Base-by-base conservation (phyloP, 108 stramenopile genomes). In the Conticribra guillardii region DNA sequence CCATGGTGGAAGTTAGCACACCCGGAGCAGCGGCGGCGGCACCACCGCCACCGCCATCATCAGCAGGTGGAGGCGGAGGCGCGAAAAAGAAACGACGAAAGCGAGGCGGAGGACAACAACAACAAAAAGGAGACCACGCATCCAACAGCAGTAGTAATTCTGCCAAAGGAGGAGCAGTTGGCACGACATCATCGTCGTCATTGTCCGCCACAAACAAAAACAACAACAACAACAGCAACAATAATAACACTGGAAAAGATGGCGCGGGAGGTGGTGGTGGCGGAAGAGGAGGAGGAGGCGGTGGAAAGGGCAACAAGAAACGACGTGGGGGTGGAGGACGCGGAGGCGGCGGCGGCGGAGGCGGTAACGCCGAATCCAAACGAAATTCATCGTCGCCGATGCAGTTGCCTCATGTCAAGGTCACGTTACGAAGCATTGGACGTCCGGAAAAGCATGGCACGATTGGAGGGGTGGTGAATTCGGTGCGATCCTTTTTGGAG, bases 401-500 rank as follows among this genome's bases (percentile, higher is more conserved):
- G 23, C 76, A 76, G 33, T 46, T 82, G 21, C 81, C 81, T 14
- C 63, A 65, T 45, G 71, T 73, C 64, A 82, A 82, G 32, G 75
- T 82, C 14, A 77, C 81, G 3, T 18, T 82, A 14, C 75, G 81
- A 27, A 76, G 77, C 18, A 77, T 82, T 27, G 59, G 61, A 11
- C 34, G 51, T 54, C 68, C 4, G 26, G 54, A 31, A 1, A 60
- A 67, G 22, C 37, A 67, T 67, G 59, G 29, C 0, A 52, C 56
- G 3, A 50, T 76, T 15, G 60, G 71, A 54, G 61, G 55, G 1
- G 51, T 80, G 53, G 60, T 75, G 15, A 44, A 62, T 58, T 70
- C 74, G 34, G 54, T 80, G 22, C 51, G 48, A 44, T n/a, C 44
- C 14, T 75, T 80, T 64, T 50, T 80, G 54, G 55, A 76, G 16